Evolutionary conservation across 2,329 filamentous ascomycete genomes (phyloP).

Genomic region (Herpotrichia juniperi): DNA sequence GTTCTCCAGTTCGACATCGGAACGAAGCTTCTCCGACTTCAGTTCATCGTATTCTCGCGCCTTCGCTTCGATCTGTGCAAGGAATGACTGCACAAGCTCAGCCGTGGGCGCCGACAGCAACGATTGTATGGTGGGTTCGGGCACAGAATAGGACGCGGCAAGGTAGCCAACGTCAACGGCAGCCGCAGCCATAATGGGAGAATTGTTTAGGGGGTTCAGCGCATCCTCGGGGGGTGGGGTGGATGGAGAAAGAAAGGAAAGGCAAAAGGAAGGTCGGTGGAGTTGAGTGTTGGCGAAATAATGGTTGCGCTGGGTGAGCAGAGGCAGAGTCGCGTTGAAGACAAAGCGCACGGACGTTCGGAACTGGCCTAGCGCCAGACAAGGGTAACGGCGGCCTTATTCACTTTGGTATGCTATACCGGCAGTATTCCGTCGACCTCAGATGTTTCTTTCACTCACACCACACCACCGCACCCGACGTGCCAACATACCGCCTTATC

Average conservation of each 20-base stretch:
- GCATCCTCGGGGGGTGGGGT: constrained; percentile 25
- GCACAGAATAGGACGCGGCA: constrained; percentile 72
- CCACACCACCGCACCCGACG: neutral
- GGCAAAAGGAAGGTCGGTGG: constrained; percentile 31
- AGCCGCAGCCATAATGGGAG: constrained; percentile 62
- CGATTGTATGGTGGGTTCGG: constrained; percentile 66
- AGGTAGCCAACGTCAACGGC: constrained; percentile 74
- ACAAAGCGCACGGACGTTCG: too few relatives aligned
- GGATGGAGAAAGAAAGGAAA: constrained; percentile 4
- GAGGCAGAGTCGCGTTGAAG: neutral
- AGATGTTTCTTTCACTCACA: neutral
- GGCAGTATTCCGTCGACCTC: neutral
- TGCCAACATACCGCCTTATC: neutral
- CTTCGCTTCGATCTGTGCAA: constrained; percentile 77
- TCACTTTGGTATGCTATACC: neutral
- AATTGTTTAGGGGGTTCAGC: constrained; percentile 12
- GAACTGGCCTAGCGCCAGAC: too few relatives aligned
- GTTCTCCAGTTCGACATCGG: constrained; percentile 93
- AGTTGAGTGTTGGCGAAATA: neutral
- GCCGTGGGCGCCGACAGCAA: constrained; percentile 72
- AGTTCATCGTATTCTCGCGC: constrained; percentile 82
- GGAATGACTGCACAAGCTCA: constrained; percentile 76
- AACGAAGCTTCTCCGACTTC: constrained; percentile 84
- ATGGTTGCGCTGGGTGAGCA: neutral
- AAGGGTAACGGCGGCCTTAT: too few relatives aligned